These are phyloP conservation scores for Aleurites moluccanus DNA, from an alignment of 441 rosid genomes.

Conservation along the genomic window DNA sequence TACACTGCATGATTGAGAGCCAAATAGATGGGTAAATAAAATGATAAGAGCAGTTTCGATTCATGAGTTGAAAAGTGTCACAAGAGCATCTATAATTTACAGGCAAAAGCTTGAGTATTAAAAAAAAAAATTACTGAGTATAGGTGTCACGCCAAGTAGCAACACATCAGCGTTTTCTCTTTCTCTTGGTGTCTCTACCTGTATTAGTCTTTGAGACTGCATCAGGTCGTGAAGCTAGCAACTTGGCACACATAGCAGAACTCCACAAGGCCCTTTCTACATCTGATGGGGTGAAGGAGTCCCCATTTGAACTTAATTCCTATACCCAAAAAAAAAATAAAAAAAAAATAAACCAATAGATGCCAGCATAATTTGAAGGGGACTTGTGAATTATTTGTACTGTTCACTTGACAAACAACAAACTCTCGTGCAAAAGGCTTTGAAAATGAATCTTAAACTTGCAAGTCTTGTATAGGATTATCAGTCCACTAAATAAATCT, in stretches of 20 bases:
- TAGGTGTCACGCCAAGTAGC: background rate
- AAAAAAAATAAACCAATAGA: background rate
- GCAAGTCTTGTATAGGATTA: background rate
- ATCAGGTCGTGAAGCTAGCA: constrained; percentile 31
- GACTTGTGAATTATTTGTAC: background rate
- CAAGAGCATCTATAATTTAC: constrained; percentile 1
- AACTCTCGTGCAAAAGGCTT: background rate
- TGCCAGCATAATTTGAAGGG: background rate
- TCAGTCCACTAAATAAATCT: background rate
- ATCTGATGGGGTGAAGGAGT: constrained; percentile 64
- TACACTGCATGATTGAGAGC: background rate
- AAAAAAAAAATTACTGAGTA: background rate
- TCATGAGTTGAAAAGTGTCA: background rate
- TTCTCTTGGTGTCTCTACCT: constrained; percentile 50
- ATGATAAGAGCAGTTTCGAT: background rate
- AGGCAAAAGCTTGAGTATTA: background rate
- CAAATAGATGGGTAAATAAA: background rate
- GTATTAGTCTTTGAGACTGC: constrained; percentile 22
- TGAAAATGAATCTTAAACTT: background rate
- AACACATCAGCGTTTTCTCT: constrained; percentile 52
- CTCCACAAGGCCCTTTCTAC: constrained; percentile 88
- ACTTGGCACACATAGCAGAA: constrained; percentile 47
- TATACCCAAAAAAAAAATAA: background rate
- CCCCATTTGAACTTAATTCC: constrained; percentile 59
- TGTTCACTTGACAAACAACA: constrained; percentile 6